Percentiles rank a stretch among this genome's conserved stretches.
Evolutionary conservation across 1,139 yeast species (phyloP).

Genomic region (Hyphopichia wangnamkhiaoensis): DNA sequence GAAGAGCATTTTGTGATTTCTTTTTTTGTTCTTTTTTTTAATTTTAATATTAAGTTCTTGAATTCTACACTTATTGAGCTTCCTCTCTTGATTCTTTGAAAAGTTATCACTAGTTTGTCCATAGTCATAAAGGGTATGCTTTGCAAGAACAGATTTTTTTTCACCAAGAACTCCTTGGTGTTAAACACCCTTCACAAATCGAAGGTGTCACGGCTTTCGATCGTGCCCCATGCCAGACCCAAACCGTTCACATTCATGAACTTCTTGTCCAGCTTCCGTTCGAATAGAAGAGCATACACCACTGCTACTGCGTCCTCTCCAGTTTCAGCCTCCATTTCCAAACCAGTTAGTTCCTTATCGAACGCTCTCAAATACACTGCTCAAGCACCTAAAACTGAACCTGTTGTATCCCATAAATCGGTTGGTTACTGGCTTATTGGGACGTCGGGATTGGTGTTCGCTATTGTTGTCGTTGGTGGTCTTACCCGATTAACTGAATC

Average conservation of each 20-base stretch:
- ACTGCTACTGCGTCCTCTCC: conserved; percentile 4
- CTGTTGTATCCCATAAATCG: conserved; percentile 39
- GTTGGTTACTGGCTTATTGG: conserved; percentile 92
- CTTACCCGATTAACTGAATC: conserved; percentile 93
- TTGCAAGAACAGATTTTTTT: conserved; percentile 44
- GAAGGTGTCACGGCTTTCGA: conserved; percentile 15
- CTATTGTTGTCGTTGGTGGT: conserved; percentile 96
- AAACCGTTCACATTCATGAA: conserved; percentile 7
- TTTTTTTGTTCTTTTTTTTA: too few species aligned
- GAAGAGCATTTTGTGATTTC: too few species aligned
- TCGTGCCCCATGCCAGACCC: conserved; percentile 4
- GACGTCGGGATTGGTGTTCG: conserved; percentile 89
- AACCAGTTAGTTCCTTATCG: too few species aligned
- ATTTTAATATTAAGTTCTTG: too few species aligned
- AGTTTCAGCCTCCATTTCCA: not conserved
- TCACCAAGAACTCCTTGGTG: conserved; percentile 43
- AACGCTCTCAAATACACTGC: too few species aligned
- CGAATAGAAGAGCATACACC: conserved; percentile 8
- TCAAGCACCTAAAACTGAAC: too few species aligned
- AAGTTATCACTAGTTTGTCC: too few species aligned
- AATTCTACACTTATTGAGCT: too few species aligned
- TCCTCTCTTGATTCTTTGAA: too few species aligned
- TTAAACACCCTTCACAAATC: conserved; percentile 29
- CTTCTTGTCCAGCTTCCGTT: conserved; percentile 5
- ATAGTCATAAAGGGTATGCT: too few species aligned